phyloP scores from a whole-genome alignment of 2,329 filamentous ascomycete genomes.

The Phaeosphaeria sp. region DNA sequence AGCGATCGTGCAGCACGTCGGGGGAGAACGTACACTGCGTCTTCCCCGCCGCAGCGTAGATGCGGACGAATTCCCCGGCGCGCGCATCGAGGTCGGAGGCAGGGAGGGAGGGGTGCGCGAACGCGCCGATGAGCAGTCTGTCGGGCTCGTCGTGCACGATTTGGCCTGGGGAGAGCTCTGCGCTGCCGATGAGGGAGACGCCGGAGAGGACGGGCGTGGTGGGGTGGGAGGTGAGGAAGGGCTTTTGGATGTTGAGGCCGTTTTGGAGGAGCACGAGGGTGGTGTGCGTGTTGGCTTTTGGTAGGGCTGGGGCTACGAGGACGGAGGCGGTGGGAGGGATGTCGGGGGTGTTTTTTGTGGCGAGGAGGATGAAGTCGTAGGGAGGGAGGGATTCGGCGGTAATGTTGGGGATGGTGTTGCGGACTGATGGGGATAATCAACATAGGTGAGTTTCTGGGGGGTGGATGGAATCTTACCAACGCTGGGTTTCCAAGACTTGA shows the following conservation, averaged over 20 bases:
- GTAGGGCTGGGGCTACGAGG: slow-evolving; percentile 61
- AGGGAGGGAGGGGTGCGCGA: slow-evolving; percentile 48
- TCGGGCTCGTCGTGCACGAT: slow-evolving; percentile 64
- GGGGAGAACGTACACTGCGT: slow-evolving; percentile 52
- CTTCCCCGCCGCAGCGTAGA: slow-evolving; percentile 58
- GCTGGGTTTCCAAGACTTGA: slow-evolving; percentile 59
- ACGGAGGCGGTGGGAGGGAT: slow-evolving; percentile 57
- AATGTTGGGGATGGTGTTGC: slow-evolving; percentile 58
- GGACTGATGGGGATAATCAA: slow-evolving; percentile 44
- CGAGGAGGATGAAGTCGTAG: slow-evolving; percentile 64
- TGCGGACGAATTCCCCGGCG: slow-evolving; percentile 53
- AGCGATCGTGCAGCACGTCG: slow-evolving; percentile 54
- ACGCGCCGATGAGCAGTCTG: slow-evolving; percentile 59
- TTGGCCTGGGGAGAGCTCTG: slow-evolving; percentile 55
- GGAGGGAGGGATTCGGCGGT: slow-evolving; percentile 37
- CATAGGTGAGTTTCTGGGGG: not conserved
- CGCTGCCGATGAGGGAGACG: slow-evolving; percentile 60
- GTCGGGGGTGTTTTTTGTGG: slow-evolving; percentile 67
- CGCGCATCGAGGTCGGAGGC: slow-evolving; percentile 29
- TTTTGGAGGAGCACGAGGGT: slow-evolving; percentile 67
- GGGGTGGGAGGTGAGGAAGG: slow-evolving; percentile 59
- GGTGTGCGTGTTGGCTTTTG: slow-evolving; percentile 54
- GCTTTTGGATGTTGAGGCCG: slow-evolving; percentile 68
- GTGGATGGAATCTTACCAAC: slow-evolving; percentile 34
- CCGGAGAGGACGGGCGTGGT: slow-evolving; percentile 61